Percentiles rank a stretch among this genome's conserved stretches.
phyloP scores from a whole-genome alignment of 345 rosid genomes.

The Eutrema yunnanense region DNA sequence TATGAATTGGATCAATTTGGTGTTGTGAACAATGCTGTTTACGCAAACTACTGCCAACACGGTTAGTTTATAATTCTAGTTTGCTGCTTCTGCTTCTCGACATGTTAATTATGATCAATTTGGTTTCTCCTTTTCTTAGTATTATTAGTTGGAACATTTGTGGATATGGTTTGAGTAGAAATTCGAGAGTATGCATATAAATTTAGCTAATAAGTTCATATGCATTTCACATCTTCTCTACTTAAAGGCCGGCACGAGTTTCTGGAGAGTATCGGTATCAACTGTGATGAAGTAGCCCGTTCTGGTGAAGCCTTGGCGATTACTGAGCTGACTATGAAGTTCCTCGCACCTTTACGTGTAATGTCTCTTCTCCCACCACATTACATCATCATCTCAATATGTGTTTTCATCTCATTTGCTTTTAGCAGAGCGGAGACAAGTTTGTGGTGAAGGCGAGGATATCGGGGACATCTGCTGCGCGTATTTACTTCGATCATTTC shows the following conservation, averaged over 20 bases:
- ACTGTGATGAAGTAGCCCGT: slow-evolving; percentile 69
- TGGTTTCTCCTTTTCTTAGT: neutral
- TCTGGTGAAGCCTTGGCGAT: slow-evolving; percentile 61
- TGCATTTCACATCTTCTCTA: neutral
- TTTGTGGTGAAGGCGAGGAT: slow-evolving; percentile 63
- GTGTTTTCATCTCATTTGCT: neutral
- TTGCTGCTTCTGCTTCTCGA: neutral
- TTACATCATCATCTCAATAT: neutral
- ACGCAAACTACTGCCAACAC: slow-evolving; percentile 80
- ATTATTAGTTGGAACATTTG: neutral
- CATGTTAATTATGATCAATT: neutral
- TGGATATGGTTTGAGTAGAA: neutral
- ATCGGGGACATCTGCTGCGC: slow-evolving; percentile 67
- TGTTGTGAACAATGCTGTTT: slow-evolving; percentile 83
- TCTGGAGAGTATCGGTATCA: slow-evolving; percentile 59
- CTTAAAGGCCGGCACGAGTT: slow-evolving; percentile 71
- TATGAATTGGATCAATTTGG: slow-evolving; percentile 90
- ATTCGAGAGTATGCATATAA: too few relatives aligned
- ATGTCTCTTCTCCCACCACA: neutral
- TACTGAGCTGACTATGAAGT: slow-evolving; percentile 71
- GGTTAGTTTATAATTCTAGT: slow-evolving; percentile 32
- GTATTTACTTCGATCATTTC: slow-evolving; percentile 64
- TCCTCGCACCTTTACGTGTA: slow-evolving; percentile 73
- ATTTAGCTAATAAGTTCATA: too few relatives aligned
- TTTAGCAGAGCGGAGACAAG: slow-evolving; percentile 63